These are phyloP conservation scores for Diaporthe eres DNA, from an alignment of 2,329 filamentous ascomycete genomes.

Conservation along the genomic window DNA sequence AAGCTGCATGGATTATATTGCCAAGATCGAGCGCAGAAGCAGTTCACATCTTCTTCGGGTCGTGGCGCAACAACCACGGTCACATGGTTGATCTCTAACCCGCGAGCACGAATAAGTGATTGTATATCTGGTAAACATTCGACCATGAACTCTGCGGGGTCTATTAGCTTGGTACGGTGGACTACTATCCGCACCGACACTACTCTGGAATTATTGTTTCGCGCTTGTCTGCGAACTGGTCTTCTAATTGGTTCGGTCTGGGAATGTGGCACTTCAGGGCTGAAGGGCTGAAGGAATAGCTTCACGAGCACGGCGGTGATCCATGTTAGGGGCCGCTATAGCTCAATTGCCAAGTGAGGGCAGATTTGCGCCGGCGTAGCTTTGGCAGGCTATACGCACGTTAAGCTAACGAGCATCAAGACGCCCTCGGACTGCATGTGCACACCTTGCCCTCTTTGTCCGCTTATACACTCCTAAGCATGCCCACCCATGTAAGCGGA, in stretches of 20 bases:
- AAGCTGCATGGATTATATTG: too few species aligned
- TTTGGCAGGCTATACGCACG: not conserved
- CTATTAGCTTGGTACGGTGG: not conserved
- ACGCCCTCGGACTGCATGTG: not conserved
- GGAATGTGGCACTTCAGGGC: not conserved
- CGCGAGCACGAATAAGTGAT: too few species aligned
- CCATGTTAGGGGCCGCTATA: not conserved
- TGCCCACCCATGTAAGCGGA: not conserved
- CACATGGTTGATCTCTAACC: too few species aligned
- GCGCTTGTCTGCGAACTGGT: not conserved
- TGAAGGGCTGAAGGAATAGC: conserved; percentile 12
- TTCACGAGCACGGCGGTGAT: not conserved
- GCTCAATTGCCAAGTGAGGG: not conserved
- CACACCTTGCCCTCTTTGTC: not conserved
- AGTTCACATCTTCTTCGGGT: too few species aligned
- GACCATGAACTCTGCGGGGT: not conserved
- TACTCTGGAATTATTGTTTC: not conserved
- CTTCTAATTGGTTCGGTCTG: not conserved
- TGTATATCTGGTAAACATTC: too few species aligned
- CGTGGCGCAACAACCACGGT: too few species aligned
- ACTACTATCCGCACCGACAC: not conserved
- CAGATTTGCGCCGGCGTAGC: not conserved
- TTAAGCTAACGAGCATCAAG: not conserved
- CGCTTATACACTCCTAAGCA: not conserved
- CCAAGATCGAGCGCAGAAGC: too few species aligned